Conservation (phyloP, 345 rosid genomes). For the Geranium rotundifolium region DNA sequence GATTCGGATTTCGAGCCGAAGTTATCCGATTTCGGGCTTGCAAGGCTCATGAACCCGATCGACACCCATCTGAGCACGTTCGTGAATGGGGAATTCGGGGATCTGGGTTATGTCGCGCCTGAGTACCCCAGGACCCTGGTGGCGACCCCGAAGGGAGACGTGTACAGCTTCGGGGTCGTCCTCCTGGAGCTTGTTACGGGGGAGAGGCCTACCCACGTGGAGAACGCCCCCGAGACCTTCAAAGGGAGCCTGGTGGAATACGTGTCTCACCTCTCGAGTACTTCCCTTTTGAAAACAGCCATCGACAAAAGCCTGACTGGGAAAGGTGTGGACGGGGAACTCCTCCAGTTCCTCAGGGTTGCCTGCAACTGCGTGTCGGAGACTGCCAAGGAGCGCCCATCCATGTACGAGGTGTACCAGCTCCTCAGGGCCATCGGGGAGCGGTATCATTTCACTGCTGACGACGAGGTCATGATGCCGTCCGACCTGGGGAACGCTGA, state of each 20-base stretch:
- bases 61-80: constrained; percentile 1
- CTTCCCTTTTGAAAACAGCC: constrained; percentile 5
- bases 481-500: not conserved
- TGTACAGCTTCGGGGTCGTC: constrained; percentile 83
- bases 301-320: constrained; percentile 16
- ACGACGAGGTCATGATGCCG: constrained; percentile 7
- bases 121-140: constrained; percentile 83
- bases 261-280: constrained; percentile 5
- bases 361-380: constrained; percentile 14
- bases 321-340: constrained; percentile 11
- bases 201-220: constrained; percentile 51
- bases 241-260: constrained; percentile 55
- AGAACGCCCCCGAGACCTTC: constrained; percentile 17
- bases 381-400: constrained; percentile 15
- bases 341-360: constrained; percentile 9
- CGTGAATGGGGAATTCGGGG: constrained; percentile 55
- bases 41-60: constrained; percentile 49
- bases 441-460: constrained; percentile 9
- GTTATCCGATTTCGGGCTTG: constrained; percentile 84
- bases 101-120: constrained; percentile 85
- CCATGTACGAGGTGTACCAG: constrained; percentile 17
- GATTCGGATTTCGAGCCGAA: constrained; percentile 65
- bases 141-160: constrained; percentile 75
- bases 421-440: constrained; percentile 12
- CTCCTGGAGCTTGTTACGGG: constrained; percentile 71